Percentiles rank a stretch among this genome's conserved stretches.
These are phyloP conservation scores for Neospermospora avenae DNA, from an alignment of 2,329 filamentous ascomycete species.

Conservation along the genomic window DNA sequence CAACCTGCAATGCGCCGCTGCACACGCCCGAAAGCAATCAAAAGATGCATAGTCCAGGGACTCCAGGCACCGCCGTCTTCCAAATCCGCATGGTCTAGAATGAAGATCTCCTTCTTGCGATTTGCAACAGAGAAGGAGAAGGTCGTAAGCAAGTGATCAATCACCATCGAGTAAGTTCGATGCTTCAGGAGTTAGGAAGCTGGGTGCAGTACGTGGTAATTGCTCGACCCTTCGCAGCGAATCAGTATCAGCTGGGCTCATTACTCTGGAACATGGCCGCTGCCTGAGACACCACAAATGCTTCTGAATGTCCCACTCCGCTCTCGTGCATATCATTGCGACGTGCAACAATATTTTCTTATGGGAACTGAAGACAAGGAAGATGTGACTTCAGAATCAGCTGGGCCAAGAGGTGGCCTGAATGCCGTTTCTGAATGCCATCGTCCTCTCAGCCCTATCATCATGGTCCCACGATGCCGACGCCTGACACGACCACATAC, in stretches of 20 bases:
- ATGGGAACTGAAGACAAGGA: neutral
- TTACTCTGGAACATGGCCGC: slow-evolving; percentile 1
- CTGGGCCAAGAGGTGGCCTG: neutral
- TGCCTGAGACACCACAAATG: neutral
- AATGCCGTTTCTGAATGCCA: neutral
- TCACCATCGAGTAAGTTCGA: neutral
- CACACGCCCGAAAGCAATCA: slow-evolving; percentile 3
- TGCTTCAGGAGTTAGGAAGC: neutral
- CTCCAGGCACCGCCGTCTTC: neutral
- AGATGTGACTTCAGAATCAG: neutral
- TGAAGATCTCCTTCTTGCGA: neutral
- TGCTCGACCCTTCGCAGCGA: neutral
- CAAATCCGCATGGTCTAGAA: neutral
- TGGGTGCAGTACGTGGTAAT: neutral
- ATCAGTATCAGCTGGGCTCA: neutral
- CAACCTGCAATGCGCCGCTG: slow-evolving; percentile 1
- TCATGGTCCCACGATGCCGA: neutral
- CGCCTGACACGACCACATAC: neutral
- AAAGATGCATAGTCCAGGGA: neutral
- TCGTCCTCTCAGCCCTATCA: neutral
- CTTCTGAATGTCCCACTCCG: slow-evolving; percentile 3
- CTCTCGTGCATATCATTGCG: slow-evolving; percentile 11
- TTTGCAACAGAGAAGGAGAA: slow-evolving; percentile 3
- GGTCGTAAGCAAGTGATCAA: neutral
- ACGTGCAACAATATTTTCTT: slow-evolving; percentile 3